Evolutionary conservation across 2,329 filamentous ascomycete genomes (phyloP), one percentile per base, ranked within the genome.

Genomic region (Rhynchosporium secalis): DNA sequence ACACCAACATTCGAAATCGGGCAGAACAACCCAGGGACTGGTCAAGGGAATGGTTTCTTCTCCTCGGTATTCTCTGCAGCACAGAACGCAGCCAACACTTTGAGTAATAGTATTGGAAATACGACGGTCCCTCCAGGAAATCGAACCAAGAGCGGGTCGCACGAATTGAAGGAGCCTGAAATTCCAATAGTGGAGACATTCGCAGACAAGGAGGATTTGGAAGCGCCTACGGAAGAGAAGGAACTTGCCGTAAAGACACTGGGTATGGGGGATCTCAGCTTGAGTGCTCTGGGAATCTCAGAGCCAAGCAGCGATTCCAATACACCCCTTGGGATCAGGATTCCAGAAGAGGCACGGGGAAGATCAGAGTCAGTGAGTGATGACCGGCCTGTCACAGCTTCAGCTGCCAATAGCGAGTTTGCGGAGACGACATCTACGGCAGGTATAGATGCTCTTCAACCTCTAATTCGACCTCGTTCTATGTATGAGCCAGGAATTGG

Each of bases 61-160:
- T 96, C 92, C 4, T 93, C 91, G 31, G 90, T 99, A 73, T 86
- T 99, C 67, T 94, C 92, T 46, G 94, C 89, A 51, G 95, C 95
- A 20, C 94, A 98, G 76, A 97, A 89, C 82, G 94, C 94, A 48
- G 92, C 93, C 13, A 92, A 80, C 67, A 87, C 85, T 20, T 75
- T 93, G 4, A 91, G 83, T 69, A 91, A 84, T 66, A 91, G 87
- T 54, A 88, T 97, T 52, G 85, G 86, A 55, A 93, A 86, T 73
- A 83, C 82, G 3, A 80, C 81, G 36, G 80, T 85, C 58, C 77
- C 80, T 7, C 83, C 83, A n/a, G 76, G 77, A 56, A 79, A 79
- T 69, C 79, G 76, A 66, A 79, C 75, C 51, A 79, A 71, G 64
- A 77, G 65, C 48, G 65, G 73, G 38, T 71, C 72, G 60, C 71